These are phyloP conservation scores for Stachybotrys echinatus DNA, from an alignment of 2,329 filamentous ascomycete genomes.

Conservation along the genomic window DNA sequence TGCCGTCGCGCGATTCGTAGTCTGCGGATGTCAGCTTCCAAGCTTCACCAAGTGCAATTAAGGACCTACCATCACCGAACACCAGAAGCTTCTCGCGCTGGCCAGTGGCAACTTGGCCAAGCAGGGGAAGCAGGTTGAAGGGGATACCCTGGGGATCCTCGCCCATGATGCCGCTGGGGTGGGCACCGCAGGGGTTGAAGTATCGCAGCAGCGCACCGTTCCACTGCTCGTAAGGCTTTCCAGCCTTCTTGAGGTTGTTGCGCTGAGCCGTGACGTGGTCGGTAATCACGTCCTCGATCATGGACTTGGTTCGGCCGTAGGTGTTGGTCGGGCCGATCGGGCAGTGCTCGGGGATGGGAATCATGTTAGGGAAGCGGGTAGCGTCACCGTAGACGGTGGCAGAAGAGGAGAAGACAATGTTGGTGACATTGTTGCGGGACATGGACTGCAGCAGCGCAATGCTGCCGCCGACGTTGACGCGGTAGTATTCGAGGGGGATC, in stretches of 20 bases:
- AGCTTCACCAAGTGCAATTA: not conserved
- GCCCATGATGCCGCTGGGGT: constrained; percentile 95
- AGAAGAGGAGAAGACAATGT: constrained; percentile 98
- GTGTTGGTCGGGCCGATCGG: constrained; percentile 95
- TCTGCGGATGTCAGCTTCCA: constrained; percentile 48
- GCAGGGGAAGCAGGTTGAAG: constrained; percentile 89
- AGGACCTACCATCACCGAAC: constrained; percentile 77
- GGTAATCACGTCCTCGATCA: constrained; percentile 85
- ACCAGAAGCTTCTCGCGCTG: constrained; percentile 91
- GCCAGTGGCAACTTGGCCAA: constrained; percentile 93
- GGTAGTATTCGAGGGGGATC: constrained; percentile 95
- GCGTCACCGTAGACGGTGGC: constrained; percentile 98
- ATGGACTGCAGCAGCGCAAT: constrained; percentile 82
- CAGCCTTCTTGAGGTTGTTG: constrained; percentile 73
- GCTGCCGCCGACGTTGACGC: constrained; percentile 91
- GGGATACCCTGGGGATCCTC: constrained; percentile 95
- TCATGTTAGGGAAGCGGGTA: constrained; percentile 95
- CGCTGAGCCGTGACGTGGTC: constrained; percentile 87
- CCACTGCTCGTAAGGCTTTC: constrained; percentile 75
- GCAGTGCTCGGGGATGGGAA: constrained; percentile 95
- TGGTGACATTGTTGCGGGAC: constrained; percentile 83
- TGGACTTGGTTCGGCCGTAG: constrained; percentile 94
- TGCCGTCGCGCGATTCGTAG: constrained; percentile 85
- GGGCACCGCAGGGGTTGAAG: constrained; percentile 95
- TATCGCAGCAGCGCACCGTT: constrained; percentile 92